phyloP scores from a whole-genome alignment of 805 yeast species.

The Groenewaldozyma tartarivorans region DNA sequence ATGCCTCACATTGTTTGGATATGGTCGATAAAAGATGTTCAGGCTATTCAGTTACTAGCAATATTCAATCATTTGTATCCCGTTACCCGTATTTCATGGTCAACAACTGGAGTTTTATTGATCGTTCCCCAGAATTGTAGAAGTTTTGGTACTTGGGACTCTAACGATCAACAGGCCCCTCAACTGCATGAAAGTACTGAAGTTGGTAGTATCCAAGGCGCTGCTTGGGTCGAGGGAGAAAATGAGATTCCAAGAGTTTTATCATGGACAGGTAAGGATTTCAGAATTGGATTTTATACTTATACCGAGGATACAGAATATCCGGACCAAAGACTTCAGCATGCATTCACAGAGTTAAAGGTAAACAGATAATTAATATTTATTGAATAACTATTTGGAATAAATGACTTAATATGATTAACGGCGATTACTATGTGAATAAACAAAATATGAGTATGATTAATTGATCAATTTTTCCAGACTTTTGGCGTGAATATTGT shows the following conservation, averaged over 20 bases:
- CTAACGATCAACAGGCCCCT: conserved; percentile 2
- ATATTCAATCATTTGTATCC: conserved; percentile 10
- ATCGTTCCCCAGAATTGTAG: conserved; percentile 6
- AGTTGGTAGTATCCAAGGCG: background rate
- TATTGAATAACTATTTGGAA: too few relatives aligned
- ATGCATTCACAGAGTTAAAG: too few relatives aligned
- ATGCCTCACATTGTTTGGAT: conserved; percentile 17
- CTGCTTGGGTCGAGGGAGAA: conserved; percentile 2
- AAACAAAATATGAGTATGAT: too few relatives aligned
- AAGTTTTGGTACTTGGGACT: conserved; percentile 9
- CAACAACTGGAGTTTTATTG: conserved; percentile 4
- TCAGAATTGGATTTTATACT: conserved; percentile 1
- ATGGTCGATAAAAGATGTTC: conserved; percentile 9
- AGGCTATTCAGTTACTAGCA: conserved; percentile 4
- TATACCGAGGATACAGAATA: too few relatives aligned
- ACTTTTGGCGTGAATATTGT: background rate
- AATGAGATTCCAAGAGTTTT: background rate
- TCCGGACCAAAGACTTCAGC: too few relatives aligned
- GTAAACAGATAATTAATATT: too few relatives aligned
- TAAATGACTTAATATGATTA: too few relatives aligned
- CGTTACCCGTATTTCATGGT: conserved; percentile 2
- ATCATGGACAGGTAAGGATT: conserved; percentile 4
- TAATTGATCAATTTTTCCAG: too few relatives aligned
- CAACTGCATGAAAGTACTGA: conserved; percentile 3
- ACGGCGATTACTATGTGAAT: too few relatives aligned